These are phyloP conservation scores for Syncephalastrum racemosum DNA, from an alignment of 371 early-diverging fungal genomes.

Conservation along the genomic window DNA sequence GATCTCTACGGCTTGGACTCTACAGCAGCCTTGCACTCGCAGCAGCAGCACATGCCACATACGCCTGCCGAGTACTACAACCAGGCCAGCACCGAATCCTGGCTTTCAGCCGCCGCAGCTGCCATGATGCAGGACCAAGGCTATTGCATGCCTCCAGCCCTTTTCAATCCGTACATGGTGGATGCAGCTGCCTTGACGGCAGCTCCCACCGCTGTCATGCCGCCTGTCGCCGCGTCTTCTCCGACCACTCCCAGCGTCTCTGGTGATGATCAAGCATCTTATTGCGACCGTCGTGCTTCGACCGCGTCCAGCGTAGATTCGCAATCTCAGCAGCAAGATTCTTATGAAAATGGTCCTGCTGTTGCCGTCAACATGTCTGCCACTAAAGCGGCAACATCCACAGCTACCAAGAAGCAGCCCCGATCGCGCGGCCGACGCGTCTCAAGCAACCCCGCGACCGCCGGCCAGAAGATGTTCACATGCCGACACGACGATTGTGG, in stretches of 20 bases:
- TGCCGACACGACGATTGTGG: conserved; percentile 63
- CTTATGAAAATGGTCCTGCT: too few species aligned
- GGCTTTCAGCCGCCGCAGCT: too few species aligned
- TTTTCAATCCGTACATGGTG: conserved; percentile 13
- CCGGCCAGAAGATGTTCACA: conserved; percentile 43
- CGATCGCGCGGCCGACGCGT: conserved; percentile 53
- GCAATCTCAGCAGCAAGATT: conserved; percentile 1
- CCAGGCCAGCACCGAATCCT: too few species aligned
- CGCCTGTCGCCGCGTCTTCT: neutral
- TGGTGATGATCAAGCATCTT: neutral
- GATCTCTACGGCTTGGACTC: neutral
- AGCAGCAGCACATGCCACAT: neutral
- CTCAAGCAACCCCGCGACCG: conserved; percentile 29
- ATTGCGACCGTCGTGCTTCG: neutral
- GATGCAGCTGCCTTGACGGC: conserved; percentile 28
- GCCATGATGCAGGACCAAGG: too few species aligned
- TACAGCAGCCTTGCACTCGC: too few species aligned
- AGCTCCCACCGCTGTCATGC: conserved; percentile 22
- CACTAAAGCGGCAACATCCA: neutral
- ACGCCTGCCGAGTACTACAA: too few species aligned
- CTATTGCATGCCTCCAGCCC: neutral
- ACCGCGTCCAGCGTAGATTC: neutral
- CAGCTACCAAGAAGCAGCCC: conserved; percentile 19
- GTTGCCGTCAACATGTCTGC: too few species aligned
- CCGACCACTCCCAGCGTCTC: neutral